A percentile compares a stretch with the other conserved stretches of the same genome.
Conservation (phyloP, 148 eudicot genomes). For the Oxyria digyna region DNA sequence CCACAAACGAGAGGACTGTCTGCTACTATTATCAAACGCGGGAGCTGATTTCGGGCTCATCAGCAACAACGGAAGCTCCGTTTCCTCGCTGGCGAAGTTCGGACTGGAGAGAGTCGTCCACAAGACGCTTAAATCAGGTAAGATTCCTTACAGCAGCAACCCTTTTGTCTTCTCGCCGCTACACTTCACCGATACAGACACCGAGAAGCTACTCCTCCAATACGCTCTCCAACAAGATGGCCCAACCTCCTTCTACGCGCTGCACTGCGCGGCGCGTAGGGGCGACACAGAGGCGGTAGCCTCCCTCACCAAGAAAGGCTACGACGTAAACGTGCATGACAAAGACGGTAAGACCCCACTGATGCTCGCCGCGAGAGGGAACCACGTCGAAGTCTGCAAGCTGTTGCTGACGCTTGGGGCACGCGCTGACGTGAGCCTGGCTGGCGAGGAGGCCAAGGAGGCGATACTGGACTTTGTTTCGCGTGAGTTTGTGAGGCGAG, state of each 20-base stretch:
- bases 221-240: conserved; percentile 70
- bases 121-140: conserved; percentile 33
- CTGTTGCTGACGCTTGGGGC: conserved; percentile 54
- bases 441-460: conserved; percentile 54
- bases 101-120: conserved; percentile 41
- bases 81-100: conserved; percentile 27
- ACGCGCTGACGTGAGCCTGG: conserved; percentile 29
- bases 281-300: conserved; percentile 59
- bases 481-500: conserved; percentile 40
- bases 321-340: conserved; percentile 51
- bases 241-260: conserved; percentile 52
- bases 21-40: conserved; percentile 35
- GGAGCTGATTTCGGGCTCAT: conserved; percentile 80
- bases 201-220: conserved; percentile 70
- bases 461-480: conserved; percentile 61
- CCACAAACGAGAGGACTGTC: conserved; percentile 49
- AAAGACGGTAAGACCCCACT: conserved; percentile 72
- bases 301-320: conserved; percentile 47
- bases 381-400: conserved; percentile 42
- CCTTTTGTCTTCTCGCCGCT: conserved; percentile 49
- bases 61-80: conserved; percentile 30
- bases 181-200: conserved; percentile 58
- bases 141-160: conserved; percentile 41
- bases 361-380: conserved; percentile 82
- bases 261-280: conserved; percentile 73